Evolutionary conservation across 495 filamentous ascomycete species (phyloP).

Genomic region (Trichoderma erinaceum): DNA sequence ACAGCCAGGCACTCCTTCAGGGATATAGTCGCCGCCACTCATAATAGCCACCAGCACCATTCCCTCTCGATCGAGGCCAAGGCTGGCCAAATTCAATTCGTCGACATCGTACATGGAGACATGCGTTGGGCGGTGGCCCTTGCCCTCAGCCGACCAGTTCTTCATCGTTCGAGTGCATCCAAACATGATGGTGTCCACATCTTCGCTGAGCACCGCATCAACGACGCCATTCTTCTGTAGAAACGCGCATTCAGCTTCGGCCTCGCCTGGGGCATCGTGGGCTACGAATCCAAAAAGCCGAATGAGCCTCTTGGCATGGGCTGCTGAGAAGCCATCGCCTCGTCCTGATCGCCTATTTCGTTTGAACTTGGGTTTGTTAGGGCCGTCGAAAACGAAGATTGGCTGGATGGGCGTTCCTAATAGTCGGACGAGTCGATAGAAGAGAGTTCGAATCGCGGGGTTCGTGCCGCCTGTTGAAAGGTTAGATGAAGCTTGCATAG

Average conservation of each 20-base stretch:
- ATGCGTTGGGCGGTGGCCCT: constrained; percentile 67
- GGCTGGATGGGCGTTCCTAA: constrained; percentile 75
- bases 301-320: constrained; percentile 72
- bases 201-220: constrained; percentile 93
- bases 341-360: constrained; percentile 60
- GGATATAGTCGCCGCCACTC: constrained; percentile 92
- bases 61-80: constrained; percentile 68
- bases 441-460: constrained; percentile 85
- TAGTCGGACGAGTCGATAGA: constrained; percentile 83
- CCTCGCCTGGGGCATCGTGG: constrained; percentile 89
- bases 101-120: constrained; percentile 66
- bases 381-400: constrained; percentile 93
- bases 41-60: constrained; percentile 95
- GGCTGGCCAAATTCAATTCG: constrained; percentile 44
- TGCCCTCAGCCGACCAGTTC: constrained; percentile 75
- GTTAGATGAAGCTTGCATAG: not conserved
- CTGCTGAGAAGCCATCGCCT: constrained; percentile 43
- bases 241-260: constrained; percentile 91
- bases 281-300: constrained; percentile 77
- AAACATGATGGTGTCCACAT: constrained; percentile 98
- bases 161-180: constrained; percentile 71
- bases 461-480: constrained; percentile 63
- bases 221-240: constrained; percentile 80
- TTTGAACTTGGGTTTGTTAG: constrained; percentile 85
- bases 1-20: constrained; percentile 80